Conservation (phyloP, 1,139 yeast genomes). For the Diutina rugosa region DNA sequence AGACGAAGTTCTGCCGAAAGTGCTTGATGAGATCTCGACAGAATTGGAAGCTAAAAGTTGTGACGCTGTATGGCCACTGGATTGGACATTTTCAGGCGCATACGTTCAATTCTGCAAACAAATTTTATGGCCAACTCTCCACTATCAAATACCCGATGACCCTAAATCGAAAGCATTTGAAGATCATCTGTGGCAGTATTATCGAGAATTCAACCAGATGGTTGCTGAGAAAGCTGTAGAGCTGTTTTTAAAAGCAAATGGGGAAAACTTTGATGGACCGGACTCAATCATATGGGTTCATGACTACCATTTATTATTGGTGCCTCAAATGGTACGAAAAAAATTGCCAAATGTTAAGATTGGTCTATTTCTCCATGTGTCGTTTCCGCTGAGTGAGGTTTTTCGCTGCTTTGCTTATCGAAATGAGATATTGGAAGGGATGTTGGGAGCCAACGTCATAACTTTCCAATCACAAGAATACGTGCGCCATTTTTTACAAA, state of each 20-base stretch:
- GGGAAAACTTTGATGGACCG: slow-evolving; percentile 37
- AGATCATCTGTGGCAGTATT: slow-evolving; percentile 88
- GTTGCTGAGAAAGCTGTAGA: slow-evolving; percentile 68
- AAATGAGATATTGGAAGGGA: slow-evolving; percentile 61
- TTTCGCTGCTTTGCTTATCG: slow-evolving; percentile 91
- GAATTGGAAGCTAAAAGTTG: slow-evolving; percentile 36
- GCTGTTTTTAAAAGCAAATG: slow-evolving; percentile 37
- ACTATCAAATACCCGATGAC: slow-evolving; percentile 91
- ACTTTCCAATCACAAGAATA: slow-evolving; percentile 90
- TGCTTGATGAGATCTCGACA: slow-evolving; percentile 35
- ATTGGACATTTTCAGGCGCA: slow-evolving; percentile 76
- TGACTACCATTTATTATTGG: slow-evolving; percentile 82
- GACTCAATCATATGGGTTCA: slow-evolving; percentile 71
- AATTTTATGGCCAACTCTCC: slow-evolving; percentile 92
- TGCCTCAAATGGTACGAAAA: slow-evolving; percentile 74
- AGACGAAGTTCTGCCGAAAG: slow-evolving; percentile 53
- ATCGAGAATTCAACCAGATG: slow-evolving; percentile 59
- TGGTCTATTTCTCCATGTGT: slow-evolving; percentile 85
- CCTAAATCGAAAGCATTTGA: slow-evolving; percentile 92
- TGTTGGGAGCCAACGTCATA: slow-evolving; percentile 79
- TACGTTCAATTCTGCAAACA: slow-evolving; percentile 86
- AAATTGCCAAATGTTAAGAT: slow-evolving; percentile 73
- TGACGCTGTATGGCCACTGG: slow-evolving; percentile 61
- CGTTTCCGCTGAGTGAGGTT: slow-evolving; percentile 93
- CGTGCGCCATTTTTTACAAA: slow-evolving; percentile 85